Percentiles rank a stretch among this genome's conserved stretches.
Conservation (phyloP, 768 basidiomycete species). For the Mrakia gelida region DNA sequence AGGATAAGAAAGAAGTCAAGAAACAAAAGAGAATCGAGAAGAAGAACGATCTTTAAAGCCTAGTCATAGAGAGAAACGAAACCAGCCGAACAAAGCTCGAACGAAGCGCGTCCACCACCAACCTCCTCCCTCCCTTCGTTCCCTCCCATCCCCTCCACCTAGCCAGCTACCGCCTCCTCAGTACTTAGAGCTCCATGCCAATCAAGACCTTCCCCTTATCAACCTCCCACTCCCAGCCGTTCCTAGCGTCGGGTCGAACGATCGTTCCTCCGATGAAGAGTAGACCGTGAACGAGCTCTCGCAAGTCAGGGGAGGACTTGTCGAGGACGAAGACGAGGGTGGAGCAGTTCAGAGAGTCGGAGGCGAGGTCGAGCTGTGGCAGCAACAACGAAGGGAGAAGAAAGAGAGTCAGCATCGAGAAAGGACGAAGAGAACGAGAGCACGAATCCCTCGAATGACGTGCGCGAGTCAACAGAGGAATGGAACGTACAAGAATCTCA, state of each 20-base stretch:
- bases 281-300: constrained; percentile 72
- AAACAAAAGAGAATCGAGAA: too few species aligned
- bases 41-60: too few species aligned
- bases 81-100: not conserved
- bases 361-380: constrained; percentile 80
- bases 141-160: not conserved
- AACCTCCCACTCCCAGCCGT: constrained; percentile 45
- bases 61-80: not conserved
- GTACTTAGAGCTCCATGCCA: constrained; percentile 66
- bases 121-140: not conserved
- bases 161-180: not conserved
- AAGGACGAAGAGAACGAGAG: not conserved
- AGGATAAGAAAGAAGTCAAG: too few species aligned
- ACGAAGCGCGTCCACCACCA: not conserved
- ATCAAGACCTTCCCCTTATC: constrained; percentile 76
- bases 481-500: constrained; percentile 33
- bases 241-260: constrained; percentile 54
- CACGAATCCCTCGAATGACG: too few species aligned
- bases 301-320: constrained; percentile 63
- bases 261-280: constrained; percentile 89
- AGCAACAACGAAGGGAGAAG: constrained; percentile 6
- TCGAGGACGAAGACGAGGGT: constrained; percentile 76
- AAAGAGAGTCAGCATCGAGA: not conserved
- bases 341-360: constrained; percentile 72
- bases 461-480: not conserved